Evolutionary conservation across 139 green algal species (phyloP), one percentile per base, ranked within the genome.

Genomic region (Chlorella sp.): DNA sequence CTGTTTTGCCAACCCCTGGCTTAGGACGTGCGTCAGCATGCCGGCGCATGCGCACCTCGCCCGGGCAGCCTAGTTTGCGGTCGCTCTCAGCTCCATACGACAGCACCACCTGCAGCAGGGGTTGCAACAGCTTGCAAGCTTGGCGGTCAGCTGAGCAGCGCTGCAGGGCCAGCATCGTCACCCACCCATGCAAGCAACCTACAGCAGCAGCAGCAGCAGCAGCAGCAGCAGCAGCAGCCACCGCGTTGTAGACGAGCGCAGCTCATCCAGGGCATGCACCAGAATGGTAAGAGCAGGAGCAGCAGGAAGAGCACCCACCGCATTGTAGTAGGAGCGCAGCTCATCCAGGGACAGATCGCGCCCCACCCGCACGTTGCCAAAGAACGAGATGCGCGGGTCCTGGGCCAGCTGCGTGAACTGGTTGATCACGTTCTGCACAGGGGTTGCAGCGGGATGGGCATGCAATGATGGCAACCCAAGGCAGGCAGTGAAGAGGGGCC

Each of bases 81-180:
- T 98, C 95, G 76, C 90, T 93, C 82, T 99, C 95, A 51, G 97
- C 95, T 0, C 97, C 97, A 82, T 96, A 97, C 3, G 93, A 88
- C 44, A 99, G 88, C 21, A 99, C 88, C 25, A 99, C 51, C 51
- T 60, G 51, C 13, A 60, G 7, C 11, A 11, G 44, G 7, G 11
- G 7, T 7, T 55, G 44, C 44, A 55, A 55, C 44, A 17, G 7
- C n/a, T n/a, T n/a, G n/a, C n/a, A n/a, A n/a, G n/a, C n/a, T n/a
- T n/a, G n/a, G n/a, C n/a, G n/a, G n/a, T n/a, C n/a, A n/a, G n/a
- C n/a, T n/a, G n/a, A n/a, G n/a, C n/a, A n/a, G n/a, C n/a, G n/a
- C n/a, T n/a, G n/a, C n/a, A n/a, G n/a, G n/a, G n/a, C n/a, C n/a
- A n/a, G n/a, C n/a, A n/a, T n/a, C n/a, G n/a, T n/a, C n/a, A n/a